phyloP scores from a whole-genome alignment of 768 basidiomycete species.

The Neoboletus magnificus region DNA sequence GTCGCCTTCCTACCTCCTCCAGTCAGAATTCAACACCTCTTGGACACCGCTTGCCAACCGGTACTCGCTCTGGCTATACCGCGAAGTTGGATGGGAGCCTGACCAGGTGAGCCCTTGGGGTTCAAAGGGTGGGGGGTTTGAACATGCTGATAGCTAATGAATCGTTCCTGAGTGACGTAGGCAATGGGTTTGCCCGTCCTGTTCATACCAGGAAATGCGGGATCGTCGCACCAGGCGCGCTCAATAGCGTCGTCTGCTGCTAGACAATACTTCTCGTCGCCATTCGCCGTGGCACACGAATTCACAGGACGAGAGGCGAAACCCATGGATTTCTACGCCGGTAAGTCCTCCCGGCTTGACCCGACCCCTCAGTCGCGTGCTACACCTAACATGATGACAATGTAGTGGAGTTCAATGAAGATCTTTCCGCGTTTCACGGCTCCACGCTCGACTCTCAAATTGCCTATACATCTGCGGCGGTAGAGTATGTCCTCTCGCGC shows the following conservation, averaged over 20 bases:
- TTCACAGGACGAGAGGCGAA: slow-evolving; percentile 47
- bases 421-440: slow-evolving; percentile 93
- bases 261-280: slow-evolving; percentile 71
- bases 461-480: slow-evolving; percentile 64
- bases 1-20: slow-evolving; percentile 84
- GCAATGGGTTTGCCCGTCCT: slow-evolving; percentile 75
- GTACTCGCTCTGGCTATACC: slow-evolving; percentile 88
- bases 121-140: slow-evolving; percentile 2
- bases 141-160: background rate
- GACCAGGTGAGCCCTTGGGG: slow-evolving; percentile 42
- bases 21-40: slow-evolving; percentile 59
- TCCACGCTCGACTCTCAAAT: slow-evolving; percentile 83
- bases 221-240: slow-evolving; percentile 89
- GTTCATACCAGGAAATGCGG: slow-evolving; percentile 97
- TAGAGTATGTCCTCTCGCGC: slow-evolving; percentile 73
- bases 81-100: slow-evolving; percentile 83
- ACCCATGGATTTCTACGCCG: slow-evolving; percentile 82
- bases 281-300: slow-evolving; percentile 49
- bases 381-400: background rate
- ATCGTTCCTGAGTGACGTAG: slow-evolving; percentile 11
- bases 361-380: background rate
- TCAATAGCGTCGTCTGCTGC: slow-evolving; percentile 92
- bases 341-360: slow-evolving; percentile 39
- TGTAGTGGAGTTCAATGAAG: slow-evolving; percentile 91
- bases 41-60: slow-evolving; percentile 71